Evolutionary conservation across 1,284 basidiomycete species (phyloP).

Genomic region (Fistulina hepatica): DNA sequence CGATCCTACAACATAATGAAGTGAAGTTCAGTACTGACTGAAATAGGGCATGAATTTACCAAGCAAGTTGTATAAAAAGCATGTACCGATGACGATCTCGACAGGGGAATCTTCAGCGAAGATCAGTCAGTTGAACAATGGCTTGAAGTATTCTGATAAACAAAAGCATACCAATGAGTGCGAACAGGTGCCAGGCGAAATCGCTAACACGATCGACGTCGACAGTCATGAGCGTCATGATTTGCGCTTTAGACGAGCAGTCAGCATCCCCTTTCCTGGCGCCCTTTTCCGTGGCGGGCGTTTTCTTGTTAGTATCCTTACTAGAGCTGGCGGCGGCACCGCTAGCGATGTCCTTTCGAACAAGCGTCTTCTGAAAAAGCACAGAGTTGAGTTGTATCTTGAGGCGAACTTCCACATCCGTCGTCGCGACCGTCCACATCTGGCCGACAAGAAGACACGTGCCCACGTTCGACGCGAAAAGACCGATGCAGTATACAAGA

Average conservation of each 20-base stretch:
- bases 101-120: constrained; percentile 66
- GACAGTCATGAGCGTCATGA: constrained; percentile 82
- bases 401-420: constrained; percentile 61
- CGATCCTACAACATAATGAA: too few relatives aligned
- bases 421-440: constrained; percentile 65
- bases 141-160: too few relatives aligned
- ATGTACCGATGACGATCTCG: constrained; percentile 71
- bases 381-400: constrained; percentile 78
- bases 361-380: constrained; percentile 81
- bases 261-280: constrained; percentile 53
- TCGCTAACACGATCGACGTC: constrained; percentile 86
- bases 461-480: constrained; percentile 56
- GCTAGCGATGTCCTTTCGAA: constrained; percentile 71
- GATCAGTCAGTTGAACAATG: too few relatives aligned
- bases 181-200: constrained; percentile 71
- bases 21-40: too few relatives aligned
- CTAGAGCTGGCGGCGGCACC: too few relatives aligned
- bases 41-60: too few relatives aligned
- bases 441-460: constrained; percentile 47
- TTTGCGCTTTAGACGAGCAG: constrained; percentile 83
- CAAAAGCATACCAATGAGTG: constrained; percentile 41
- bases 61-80: constrained; percentile 74
- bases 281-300: constrained; percentile 21
- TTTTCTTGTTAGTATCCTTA: constrained; percentile 20
- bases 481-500: constrained; percentile 58